phyloP scores from a whole-genome alignment of 495 filamentous ascomycete genomes.

The Penicillium cataractarum region DNA sequence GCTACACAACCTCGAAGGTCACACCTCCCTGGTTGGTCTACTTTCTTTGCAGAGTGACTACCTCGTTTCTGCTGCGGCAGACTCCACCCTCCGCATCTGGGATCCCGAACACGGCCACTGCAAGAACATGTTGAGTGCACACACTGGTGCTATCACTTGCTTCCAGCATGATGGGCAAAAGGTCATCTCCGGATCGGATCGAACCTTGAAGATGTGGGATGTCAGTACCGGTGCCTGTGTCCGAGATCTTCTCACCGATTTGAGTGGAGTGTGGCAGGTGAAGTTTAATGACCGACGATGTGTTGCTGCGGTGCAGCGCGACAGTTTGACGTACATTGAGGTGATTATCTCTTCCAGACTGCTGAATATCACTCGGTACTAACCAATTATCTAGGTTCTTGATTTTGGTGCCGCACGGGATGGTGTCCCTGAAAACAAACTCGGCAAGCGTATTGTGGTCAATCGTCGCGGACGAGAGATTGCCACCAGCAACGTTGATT shows the following conservation, averaged over 20 bases:
- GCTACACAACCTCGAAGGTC: constrained; percentile 89
- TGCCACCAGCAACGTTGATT: constrained; percentile 37
- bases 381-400: constrained; percentile 60
- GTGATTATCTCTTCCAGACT: constrained; percentile 54
- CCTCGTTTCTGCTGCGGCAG: constrained; percentile 92
- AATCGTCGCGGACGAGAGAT: constrained; percentile 59
- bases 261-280: constrained; percentile 97
- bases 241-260: constrained; percentile 91
- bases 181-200: constrained; percentile 93
- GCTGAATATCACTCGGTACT: not conserved
- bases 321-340: constrained; percentile 92
- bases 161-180: constrained; percentile 98
- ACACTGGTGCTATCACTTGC: constrained; percentile 97
- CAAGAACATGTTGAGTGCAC: constrained; percentile 84
- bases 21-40: constrained; percentile 90
- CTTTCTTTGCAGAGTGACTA: constrained; percentile 85
- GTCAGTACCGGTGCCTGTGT: constrained; percentile 89
- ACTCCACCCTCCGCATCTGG: constrained; percentile 96
- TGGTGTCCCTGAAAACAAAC: constrained; percentile 71
- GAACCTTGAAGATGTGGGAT: constrained; percentile 99
- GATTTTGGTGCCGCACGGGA: constrained; percentile 91
- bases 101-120: constrained; percentile 93
- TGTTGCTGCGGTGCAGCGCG: constrained; percentile 94
- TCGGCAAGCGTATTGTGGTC: constrained; percentile 80
- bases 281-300: constrained; percentile 95